Evolutionary conservation across 306 rosid species (phyloP).

Genomic region (Dryas octopetala): DNA sequence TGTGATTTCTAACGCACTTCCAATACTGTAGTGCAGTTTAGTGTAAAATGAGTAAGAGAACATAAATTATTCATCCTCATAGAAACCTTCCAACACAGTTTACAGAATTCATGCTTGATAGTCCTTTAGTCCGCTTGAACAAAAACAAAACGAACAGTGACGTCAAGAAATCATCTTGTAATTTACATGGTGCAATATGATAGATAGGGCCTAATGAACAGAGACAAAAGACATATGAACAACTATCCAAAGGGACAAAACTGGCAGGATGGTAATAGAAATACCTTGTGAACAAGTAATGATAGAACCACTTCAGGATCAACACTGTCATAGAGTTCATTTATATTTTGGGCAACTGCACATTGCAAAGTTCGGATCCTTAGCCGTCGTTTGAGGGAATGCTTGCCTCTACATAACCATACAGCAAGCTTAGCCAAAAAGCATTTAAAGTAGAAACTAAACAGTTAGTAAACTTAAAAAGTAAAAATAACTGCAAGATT

Average conservation of each 20-base stretch:
- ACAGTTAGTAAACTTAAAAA: constrained; percentile 8
- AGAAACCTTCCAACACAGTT: not conserved
- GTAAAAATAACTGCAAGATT: constrained; percentile 18
- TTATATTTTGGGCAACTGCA: constrained; percentile 68
- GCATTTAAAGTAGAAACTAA: not conserved
- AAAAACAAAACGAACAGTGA: not conserved
- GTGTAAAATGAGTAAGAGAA: not conserved
- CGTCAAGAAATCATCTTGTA: not conserved
- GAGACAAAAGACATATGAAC: not conserved
- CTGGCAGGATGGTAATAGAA: constrained; percentile 5
- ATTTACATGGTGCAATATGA: not conserved
- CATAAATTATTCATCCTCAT: not conserved
- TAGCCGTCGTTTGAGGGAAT: constrained; percentile 75
- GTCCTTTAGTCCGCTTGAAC: not conserved
- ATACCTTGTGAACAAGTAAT: constrained; percentile 88
- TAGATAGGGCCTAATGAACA: not conserved
- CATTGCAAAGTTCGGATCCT: constrained; percentile 87
- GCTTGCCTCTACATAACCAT: constrained; percentile 51
- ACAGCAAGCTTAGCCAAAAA: constrained; percentile 27
- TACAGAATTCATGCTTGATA: not conserved
- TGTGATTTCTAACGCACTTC: not conserved
- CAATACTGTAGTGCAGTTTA: not conserved
- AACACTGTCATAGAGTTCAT: constrained; percentile 84
- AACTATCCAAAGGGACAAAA: not conserved
- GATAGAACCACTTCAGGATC: constrained; percentile 87